These are phyloP conservation scores for Vitis rotundifolia DNA, from an alignment of 164 flowering plant species.

Conservation along the genomic window DNA sequence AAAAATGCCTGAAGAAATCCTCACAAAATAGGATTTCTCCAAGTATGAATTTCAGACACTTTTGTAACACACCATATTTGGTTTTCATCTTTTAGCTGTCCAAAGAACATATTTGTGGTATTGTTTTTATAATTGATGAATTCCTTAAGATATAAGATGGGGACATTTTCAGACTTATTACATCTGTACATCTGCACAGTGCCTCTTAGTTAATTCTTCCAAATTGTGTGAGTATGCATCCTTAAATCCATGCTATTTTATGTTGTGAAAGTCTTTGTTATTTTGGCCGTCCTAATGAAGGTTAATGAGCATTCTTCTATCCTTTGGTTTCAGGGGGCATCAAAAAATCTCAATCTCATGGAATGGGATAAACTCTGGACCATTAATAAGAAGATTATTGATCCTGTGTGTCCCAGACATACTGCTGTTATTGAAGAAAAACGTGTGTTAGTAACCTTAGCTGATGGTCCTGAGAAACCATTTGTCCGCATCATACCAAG, in stretches of 20 bases:
- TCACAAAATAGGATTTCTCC: too few relatives aligned
- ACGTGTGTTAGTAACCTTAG: conserved; percentile 61
- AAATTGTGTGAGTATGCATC: neutral
- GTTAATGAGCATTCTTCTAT: neutral
- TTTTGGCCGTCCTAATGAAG: neutral
- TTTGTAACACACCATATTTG: too few relatives aligned
- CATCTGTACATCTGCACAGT: neutral
- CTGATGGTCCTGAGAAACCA: conserved; percentile 80
- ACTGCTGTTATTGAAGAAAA: conserved; percentile 78
- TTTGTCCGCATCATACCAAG: conserved; percentile 78
- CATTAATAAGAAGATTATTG: conserved; percentile 89
- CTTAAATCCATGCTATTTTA: neutral
- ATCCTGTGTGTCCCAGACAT: conserved; percentile 94
- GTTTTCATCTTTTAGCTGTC: neutral
- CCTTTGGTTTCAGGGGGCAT: conserved; percentile 70
- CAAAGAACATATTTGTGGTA: neutral
- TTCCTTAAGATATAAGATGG: neutral
- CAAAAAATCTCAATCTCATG: conserved; percentile 95
- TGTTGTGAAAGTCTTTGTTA: too few relatives aligned
- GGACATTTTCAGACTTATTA: neutral
- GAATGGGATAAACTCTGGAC: conserved; percentile 99
- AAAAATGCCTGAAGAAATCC: too few relatives aligned
- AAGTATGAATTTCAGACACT: too few relatives aligned
- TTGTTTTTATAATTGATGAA: neutral
- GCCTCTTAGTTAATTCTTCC: neutral